A percentile compares a stretch with the other conserved stretches of the same genome.
phyloP scores from a whole-genome alignment of 345 rosid genomes.

The Durio zibethinus region DNA sequence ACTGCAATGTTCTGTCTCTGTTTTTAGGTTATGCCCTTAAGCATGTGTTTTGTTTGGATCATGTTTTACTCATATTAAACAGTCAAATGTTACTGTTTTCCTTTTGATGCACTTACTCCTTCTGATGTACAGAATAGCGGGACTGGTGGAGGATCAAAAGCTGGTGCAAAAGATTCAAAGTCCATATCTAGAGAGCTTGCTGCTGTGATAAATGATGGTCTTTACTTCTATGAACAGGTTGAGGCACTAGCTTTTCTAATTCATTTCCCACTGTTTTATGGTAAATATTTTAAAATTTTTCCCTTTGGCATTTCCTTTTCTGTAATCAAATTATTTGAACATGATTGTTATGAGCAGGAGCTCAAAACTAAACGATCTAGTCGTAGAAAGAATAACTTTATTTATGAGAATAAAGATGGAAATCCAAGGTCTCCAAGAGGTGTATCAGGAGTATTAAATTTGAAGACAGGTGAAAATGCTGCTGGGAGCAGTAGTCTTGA shows the following conservation, averaged over 20 bases:
- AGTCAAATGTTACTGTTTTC: background rate
- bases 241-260: slow-evolving; percentile 4
- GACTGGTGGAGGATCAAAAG: slow-evolving; percentile 43
- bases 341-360: slow-evolving; percentile 47
- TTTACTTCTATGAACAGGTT: slow-evolving; percentile 93
- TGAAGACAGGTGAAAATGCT: slow-evolving; percentile 46
- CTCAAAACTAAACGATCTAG: slow-evolving; percentile 56
- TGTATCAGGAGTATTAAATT: slow-evolving; percentile 41
- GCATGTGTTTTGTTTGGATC: background rate
- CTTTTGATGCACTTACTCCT: slow-evolving; percentile 13
- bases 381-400: slow-evolving; percentile 48
- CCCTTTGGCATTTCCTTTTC: background rate
- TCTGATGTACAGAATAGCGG: slow-evolving; percentile 68
- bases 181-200: slow-evolving; percentile 76
- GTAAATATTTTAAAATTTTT: background rate
- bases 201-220: slow-evolving; percentile 85
- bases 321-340: slow-evolving; percentile 12
- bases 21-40: background rate
- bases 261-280: slow-evolving; percentile 1
- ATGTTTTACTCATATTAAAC: slow-evolving; percentile 1
- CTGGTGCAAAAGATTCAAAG: slow-evolving; percentile 41
- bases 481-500: slow-evolving; percentile 45
- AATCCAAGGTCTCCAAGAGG: slow-evolving; percentile 33
- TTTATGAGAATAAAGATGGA: slow-evolving; percentile 59
- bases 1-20: background rate